A percentile compares a stretch with the other conserved stretches of the same genome.
These are phyloP conservation scores for Cetradonia linearis DNA, from an alignment of 495 filamentous ascomycete species.

Conservation along the genomic window DNA sequence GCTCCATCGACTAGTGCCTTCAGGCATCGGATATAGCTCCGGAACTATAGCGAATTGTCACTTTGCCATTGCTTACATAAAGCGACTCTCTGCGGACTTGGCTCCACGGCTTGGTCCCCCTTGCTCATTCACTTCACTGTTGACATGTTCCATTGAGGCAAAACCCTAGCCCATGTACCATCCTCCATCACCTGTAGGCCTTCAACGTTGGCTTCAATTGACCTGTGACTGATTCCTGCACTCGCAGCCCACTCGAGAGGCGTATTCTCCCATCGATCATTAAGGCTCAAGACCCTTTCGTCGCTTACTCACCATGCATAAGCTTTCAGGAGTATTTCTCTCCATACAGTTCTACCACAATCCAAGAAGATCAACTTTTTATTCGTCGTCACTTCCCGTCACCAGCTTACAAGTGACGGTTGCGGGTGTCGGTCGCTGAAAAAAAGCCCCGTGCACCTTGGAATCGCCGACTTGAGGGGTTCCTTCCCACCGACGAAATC, in stretches of 20 bases:
- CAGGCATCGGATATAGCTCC: slow-evolving; percentile 1
- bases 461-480: background rate
- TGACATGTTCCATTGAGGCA: background rate
- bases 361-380: background rate
- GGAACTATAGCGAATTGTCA: slow-evolving; percentile 5
- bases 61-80: background rate
- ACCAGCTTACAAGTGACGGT: background rate
- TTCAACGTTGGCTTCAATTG: background rate
- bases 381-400: background rate
- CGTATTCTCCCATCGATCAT: background rate
- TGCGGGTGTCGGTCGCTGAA: background rate
- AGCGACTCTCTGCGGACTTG: background rate
- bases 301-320: slow-evolving; percentile 6
- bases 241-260: background rate
- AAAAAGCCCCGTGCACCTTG: background rate
- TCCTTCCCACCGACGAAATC: background rate
- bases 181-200: background rate
- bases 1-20: background rate
- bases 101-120: background rate
- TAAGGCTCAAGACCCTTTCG: background rate
- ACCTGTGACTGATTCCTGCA: background rate
- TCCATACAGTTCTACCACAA: background rate
- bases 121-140: background rate
- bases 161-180: background rate
- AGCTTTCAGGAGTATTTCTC: background rate